Base-by-base conservation (phyloP, 768 basidiomycete species). In the Tricholoma flavovirens region DNA sequence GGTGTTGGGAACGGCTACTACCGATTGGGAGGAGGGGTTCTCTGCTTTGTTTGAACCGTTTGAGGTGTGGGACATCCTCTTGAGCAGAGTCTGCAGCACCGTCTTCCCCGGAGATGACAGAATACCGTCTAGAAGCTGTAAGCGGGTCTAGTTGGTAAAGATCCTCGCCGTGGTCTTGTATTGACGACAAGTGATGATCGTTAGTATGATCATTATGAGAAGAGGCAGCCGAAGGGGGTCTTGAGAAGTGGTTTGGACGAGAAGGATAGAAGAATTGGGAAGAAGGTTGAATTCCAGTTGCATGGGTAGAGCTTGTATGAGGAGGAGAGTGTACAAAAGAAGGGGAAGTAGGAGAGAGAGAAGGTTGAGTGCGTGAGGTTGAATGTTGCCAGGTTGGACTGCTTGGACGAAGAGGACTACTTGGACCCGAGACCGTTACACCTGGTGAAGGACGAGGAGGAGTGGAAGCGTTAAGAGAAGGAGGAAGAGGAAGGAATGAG, bases 241-340 rank as follows among this genome's bases (percentile, higher is more conserved):
- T 80, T 29, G 75, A 79, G 59, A 69, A 76, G 49, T 67, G 73
- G 21, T 69, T 68, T 0, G 87, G 89, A 50, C 83, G 77, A 4
- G 83, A 80, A 4, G 88, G 87, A 19, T 77, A 82, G 65, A 91
- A 91, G 73, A 92, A 91, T 6, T 87, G 85, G 4, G 88, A 82
- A 9, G 88, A 84, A 14, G 91, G 88, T 54, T 85, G 83, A 17
- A 91, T 87, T 30, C 88, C 89, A 43, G 83, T 81, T 11, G 84
- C 84, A 67, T 90, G 86, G 0, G 86, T 85, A 1, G 80, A 66
- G 53, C 72, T 71, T 48, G 58, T 42, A 49, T 73, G 67, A 9
- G 57, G 59, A 32, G 51, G 57, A 6, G 63, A 58, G 38, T 67
- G 49, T 52, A 60, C 22, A 24, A 22, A 21, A 8, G 35, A 56